Evolutionary conservation across 2,329 filamentous ascomycete species (phyloP), one percentile per base, ranked within the genome.

Genomic region (Teratosphaeria epicoccoides): DNA sequence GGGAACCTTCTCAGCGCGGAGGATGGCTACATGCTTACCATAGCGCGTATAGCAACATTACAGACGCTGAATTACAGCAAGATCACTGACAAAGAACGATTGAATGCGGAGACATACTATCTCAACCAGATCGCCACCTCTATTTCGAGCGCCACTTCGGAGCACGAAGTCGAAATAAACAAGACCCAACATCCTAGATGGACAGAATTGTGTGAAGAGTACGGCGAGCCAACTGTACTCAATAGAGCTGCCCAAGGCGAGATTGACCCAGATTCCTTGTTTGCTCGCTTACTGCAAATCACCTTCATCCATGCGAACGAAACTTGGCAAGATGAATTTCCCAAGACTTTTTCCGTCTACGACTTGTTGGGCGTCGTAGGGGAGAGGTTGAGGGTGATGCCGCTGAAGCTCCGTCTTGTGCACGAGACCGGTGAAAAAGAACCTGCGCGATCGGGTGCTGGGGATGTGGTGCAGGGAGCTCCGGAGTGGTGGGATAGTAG

Each of bases 341-440:
- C 91, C 0, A 85, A 81, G 61, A 82, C 83, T 0, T 84, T 86
- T 62, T 85, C 90, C 59, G 81, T 90, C 5, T 97, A 96, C 61
- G 78, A 82, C 2, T 79, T 95, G 14, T 86, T 93, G 64, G 86
- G 87, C 0, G 75, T 94, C 7, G 84, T 88, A 0, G 85, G 83
- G 0, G 83, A 79, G 57, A 66, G 84, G n/a, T 88, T 94, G 61
- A 74, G 70, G 1, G 59, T 86, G 10, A 70, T 76, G 46, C 85
- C 88, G 0, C 73, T 88, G 56, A 70, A 71, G 43, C 71, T 91
- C 54, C 77, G 75, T 40, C 68, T 97, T 47, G 72, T 93, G 0
- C 95, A 88, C 85, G 88, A 95, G 71, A 95, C 89, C 7, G 87
- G 88, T 20, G 90, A 96, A 68, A 88, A 85, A 81, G 88, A 95